Percentiles rank a stretch among this genome's conserved stretches.
These are phyloP conservation scores for Calonectria hongkongensis DNA, from an alignment of 2,329 filamentous ascomycete genomes.

Conservation along the genomic window DNA sequence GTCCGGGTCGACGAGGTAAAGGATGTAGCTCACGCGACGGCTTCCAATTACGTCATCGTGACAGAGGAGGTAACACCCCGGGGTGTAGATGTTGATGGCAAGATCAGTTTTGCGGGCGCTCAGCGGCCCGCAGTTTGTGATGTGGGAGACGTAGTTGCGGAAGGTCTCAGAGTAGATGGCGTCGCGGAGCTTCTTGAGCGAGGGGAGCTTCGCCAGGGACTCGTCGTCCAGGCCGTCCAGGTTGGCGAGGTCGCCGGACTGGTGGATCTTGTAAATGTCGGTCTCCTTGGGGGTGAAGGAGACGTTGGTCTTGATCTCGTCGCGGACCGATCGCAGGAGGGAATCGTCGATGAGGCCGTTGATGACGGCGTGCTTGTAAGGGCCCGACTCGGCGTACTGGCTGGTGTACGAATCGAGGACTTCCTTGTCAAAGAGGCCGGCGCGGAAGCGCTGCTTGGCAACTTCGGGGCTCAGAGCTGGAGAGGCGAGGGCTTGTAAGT, in stretches of 20 bases:
- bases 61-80: conserved; percentile 95
- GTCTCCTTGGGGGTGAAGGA: conserved; percentile 99
- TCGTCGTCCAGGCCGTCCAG: conserved; percentile 93
- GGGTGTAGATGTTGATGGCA: conserved; percentile 99
- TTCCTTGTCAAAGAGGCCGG: conserved; percentile 77
- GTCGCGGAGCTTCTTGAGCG: conserved; percentile 93
- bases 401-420: conserved; percentile 76
- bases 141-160: conserved; percentile 88
- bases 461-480: conserved; percentile 69
- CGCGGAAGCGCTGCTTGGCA: conserved; percentile 76
- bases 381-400: conserved; percentile 78
- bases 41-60: conserved; percentile 99
- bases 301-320: conserved; percentile 92
- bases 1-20: conserved; percentile 96
- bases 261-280: conserved; percentile 99
- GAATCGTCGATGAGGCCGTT: conserved; percentile 84
- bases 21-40: conserved; percentile 94
- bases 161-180: conserved; percentile 94
- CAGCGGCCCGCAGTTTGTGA: conserved; percentile 90
- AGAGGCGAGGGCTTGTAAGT: conserved; percentile 39
- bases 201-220: conserved; percentile 89
- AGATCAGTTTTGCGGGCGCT: conserved; percentile 98
- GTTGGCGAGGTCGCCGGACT: conserved; percentile 97
- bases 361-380: conserved; percentile 96
- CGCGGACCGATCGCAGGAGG: conserved; percentile 89